Percentiles rank a stretch among this genome's conserved stretches.
Evolutionary conservation across 495 filamentous ascomycete genomes (phyloP).

Genomic region (Rhypophila decipiens): DNA sequence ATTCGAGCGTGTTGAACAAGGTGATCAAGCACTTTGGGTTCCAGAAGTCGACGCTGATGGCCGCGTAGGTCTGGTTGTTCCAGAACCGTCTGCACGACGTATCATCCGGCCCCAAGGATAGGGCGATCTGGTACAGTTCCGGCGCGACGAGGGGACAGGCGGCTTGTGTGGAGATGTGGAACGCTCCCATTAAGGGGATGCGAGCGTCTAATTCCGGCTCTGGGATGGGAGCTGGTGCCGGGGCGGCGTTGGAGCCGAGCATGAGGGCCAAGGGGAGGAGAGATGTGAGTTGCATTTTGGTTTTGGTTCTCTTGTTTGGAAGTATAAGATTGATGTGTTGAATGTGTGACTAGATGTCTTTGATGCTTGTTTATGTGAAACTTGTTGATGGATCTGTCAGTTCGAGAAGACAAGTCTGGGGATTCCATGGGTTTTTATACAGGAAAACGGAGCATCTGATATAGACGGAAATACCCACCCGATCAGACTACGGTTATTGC

Average conservation of each 20-base stretch:
- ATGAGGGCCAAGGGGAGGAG: not conserved
- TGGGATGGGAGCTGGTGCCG: not conserved
- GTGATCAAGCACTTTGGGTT: slow-evolving; percentile 8
- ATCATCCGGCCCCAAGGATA: not conserved
- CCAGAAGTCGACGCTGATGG: slow-evolving; percentile 9
- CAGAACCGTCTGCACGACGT: not conserved
- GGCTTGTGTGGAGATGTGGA: not conserved
- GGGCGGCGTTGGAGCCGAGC: not conserved
- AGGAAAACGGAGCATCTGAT: too few species aligned
- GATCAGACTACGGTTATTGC: too few species aligned
- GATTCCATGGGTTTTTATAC: too few species aligned
- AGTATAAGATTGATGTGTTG: too few species aligned
- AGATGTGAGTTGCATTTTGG: not conserved
- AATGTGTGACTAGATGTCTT: too few species aligned
- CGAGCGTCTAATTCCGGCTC: slow-evolving; percentile 1
- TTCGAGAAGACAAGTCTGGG: too few species aligned
- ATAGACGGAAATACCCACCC: too few species aligned
- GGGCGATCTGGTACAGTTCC: not conserved
- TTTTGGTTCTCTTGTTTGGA: too few species aligned
- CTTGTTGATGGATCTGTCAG: too few species aligned
- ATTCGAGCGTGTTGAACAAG: slow-evolving; percentile 5
- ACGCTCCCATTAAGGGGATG: not conserved
- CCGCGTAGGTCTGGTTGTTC: slow-evolving; percentile 2
- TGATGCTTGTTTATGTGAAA: too few species aligned
- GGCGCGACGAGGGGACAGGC: not conserved